Percentiles rank a stretch among this genome's conserved stretches.
These are phyloP conservation scores for Cyclotella cryptica DNA, from an alignment of 108 stramenopile species.

Conservation along the genomic window DNA sequence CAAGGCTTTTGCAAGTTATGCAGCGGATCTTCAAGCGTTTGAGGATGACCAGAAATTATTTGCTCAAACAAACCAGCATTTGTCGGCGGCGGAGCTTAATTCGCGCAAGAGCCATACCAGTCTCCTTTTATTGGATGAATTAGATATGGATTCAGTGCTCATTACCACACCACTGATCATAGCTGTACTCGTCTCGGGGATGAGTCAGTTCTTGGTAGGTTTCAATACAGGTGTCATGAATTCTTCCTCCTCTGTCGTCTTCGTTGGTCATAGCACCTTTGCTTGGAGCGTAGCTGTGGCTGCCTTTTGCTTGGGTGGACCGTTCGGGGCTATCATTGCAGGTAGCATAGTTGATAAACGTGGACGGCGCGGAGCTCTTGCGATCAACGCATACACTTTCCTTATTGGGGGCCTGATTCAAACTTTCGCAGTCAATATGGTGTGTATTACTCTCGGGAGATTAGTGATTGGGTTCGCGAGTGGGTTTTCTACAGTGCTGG, in stretches of 20 bases:
- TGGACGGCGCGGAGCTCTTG: constrained; percentile 64
- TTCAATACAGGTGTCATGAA: constrained; percentile 88
- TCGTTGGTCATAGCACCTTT: constrained; percentile 73
- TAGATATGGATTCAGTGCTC: constrained; percentile 31
- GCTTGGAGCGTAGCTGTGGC: constrained; percentile 81
- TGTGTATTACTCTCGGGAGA: constrained; percentile 59
- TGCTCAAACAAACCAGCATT: constrained; percentile 13
- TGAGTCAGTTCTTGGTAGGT: constrained; percentile 82
- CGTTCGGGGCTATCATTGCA: constrained; percentile 73
- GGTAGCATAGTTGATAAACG: constrained; percentile 32
- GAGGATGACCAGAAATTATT: constrained; percentile 23
- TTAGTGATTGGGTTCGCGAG: constrained; percentile 77
- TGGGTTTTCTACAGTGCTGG: constrained; percentile 72
- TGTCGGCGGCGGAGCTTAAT: constrained; percentile 44
- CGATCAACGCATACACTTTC: constrained; percentile 71
- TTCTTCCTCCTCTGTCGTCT: constrained; percentile 73
- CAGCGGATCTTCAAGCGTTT: constrained; percentile 68
- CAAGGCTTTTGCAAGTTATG: constrained; percentile 69
- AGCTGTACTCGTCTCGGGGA: constrained; percentile 55
- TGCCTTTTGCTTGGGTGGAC: constrained; percentile 85
- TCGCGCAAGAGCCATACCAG: constrained; percentile 45
- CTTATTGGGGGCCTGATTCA: constrained; percentile 53
- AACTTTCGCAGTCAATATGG: constrained; percentile 53
- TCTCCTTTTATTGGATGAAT: constrained; percentile 29
- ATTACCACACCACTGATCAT: constrained; percentile 31